Conservation (phyloP, 805 yeast species). For the Saccharomycopsis guyanensis region DNA sequence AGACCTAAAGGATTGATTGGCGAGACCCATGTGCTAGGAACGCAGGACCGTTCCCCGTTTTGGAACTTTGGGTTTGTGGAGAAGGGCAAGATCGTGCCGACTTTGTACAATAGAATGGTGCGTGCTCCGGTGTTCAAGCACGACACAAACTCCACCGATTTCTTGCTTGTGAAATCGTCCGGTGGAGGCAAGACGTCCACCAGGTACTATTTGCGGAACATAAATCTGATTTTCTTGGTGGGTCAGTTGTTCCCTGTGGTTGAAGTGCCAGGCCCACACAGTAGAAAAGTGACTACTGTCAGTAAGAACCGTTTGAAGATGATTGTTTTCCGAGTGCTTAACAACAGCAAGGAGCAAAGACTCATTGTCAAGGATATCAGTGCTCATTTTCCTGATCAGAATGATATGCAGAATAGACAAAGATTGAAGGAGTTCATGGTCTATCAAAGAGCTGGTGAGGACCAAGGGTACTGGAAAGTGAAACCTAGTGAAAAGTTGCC, state of each 20-base stretch:
- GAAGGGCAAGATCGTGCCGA: slow-evolving; percentile 88
- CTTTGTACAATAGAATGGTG: slow-evolving; percentile 82
- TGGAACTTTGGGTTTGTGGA: slow-evolving; percentile 98
- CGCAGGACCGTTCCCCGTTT: slow-evolving; percentile 92
- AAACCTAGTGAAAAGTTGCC: slow-evolving; percentile 64
- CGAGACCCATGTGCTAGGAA: slow-evolving; percentile 93
- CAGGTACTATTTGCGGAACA: slow-evolving; percentile 57
- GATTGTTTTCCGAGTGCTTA: slow-evolving; percentile 85
- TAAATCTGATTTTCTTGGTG: slow-evolving; percentile 72
- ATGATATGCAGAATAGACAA: slow-evolving; percentile 95
- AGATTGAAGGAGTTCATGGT: slow-evolving; percentile 96
- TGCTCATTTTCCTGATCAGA: slow-evolving; percentile 91
- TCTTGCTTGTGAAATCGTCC: slow-evolving; percentile 67
- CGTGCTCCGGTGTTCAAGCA: slow-evolving; percentile 93
- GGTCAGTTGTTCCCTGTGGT: slow-evolving; percentile 92
- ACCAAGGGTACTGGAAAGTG: slow-evolving; percentile 92
- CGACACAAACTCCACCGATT: slow-evolving; percentile 71
- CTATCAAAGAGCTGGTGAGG: slow-evolving; percentile 87
- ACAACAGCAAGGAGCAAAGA: slow-evolving; percentile 64
- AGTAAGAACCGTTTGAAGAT: slow-evolving; percentile 84
- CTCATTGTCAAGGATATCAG: slow-evolving; percentile 82
- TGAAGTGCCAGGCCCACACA: slow-evolving; percentile 96
- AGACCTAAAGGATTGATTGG: slow-evolving; percentile 88
- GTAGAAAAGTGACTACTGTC: slow-evolving; percentile 90
- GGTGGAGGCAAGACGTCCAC: slow-evolving; percentile 62